These are phyloP conservation scores for Sporothrix mexicana DNA, from an alignment of 2,329 filamentous ascomycete genomes.

Conservation along the genomic window DNA sequence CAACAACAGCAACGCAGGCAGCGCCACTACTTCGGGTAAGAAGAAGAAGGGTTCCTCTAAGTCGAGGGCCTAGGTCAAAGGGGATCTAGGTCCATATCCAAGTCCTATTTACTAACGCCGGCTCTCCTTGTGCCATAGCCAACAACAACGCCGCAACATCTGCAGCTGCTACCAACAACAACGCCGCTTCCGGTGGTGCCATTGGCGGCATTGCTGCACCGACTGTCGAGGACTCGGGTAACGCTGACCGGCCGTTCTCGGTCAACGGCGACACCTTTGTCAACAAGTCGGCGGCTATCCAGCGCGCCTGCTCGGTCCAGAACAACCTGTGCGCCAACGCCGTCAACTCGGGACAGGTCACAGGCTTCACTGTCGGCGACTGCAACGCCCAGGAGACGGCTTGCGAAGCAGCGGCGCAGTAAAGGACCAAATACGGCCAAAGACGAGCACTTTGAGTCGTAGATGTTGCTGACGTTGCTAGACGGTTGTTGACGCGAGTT, in stretches of 20 bases:
- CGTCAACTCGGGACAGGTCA: constrained; percentile 57
- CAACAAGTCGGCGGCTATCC: constrained; percentile 59
- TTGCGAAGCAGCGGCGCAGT: constrained; percentile 45
- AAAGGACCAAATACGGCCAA: not conserved
- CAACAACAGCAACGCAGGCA: constrained; percentile 34
- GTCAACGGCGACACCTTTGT: constrained; percentile 65
- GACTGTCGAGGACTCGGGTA: constrained; percentile 54
- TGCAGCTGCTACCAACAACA: constrained; percentile 22
- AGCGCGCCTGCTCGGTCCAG: constrained; percentile 68
- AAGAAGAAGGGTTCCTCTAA: constrained; percentile 24
- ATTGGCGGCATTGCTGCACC: constrained; percentile 61
- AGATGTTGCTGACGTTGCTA: too few species aligned
- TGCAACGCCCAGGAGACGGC: constrained; percentile 61
- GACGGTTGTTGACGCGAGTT: not conserved
- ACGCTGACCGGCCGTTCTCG: constrained; percentile 58
- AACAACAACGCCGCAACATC: constrained; percentile 36
- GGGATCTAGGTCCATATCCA: too few species aligned
- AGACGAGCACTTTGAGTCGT: too few species aligned
- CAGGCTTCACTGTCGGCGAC: constrained; percentile 52
- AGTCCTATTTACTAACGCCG: constrained; percentile 30
- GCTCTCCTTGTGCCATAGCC: constrained; percentile 27
- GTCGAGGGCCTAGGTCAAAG: not conserved
- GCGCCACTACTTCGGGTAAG: constrained; percentile 31
- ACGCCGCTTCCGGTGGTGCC: constrained; percentile 40
- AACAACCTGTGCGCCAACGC: constrained; percentile 65